These are phyloP conservation scores for Beauveria brongniartii DNA, from an alignment of 2,329 filamentous ascomycete species.

Conservation along the genomic window DNA sequence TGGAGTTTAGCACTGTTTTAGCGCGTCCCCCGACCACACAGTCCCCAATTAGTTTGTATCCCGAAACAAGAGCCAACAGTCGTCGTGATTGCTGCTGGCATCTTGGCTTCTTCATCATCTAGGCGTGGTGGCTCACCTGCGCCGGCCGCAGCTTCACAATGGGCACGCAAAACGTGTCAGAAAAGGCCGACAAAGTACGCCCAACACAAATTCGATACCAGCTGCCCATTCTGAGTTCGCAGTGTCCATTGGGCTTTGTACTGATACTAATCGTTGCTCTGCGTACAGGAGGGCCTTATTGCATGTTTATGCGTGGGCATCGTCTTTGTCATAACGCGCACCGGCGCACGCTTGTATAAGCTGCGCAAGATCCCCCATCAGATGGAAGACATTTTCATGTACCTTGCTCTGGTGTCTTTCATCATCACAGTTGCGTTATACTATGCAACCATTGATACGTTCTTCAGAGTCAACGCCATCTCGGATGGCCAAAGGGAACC, in stretches of 20 bases:
- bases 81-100: too few species aligned
- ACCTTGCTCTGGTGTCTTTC: slow-evolving; percentile 13
- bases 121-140: neutral
- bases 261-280: neutral
- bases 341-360: slow-evolving; percentile 15
- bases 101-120: too few species aligned
- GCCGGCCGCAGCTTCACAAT: slow-evolving; percentile 4
- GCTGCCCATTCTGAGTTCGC: neutral
- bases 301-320: slow-evolving; percentile 13
- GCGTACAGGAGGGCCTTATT: slow-evolving; percentile 7
- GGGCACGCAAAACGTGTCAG: slow-evolving; percentile 13
- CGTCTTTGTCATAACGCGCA: slow-evolving; percentile 14
- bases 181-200: slow-evolving; percentile 11
- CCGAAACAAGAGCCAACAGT: too few species aligned
- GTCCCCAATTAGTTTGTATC: too few species aligned
- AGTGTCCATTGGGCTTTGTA: neutral
- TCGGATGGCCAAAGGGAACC: slow-evolving; percentile 4
- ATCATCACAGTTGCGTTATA: slow-evolving; percentile 14
- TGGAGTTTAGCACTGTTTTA: neutral
- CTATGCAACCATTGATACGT: slow-evolving; percentile 14
- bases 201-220: neutral
- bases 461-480: slow-evolving; percentile 14
- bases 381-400: slow-evolving; percentile 16
- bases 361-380: slow-evolving; percentile 11
- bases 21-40: neutral